Percentiles rank a stretch among this genome's conserved stretches.
Evolutionary conservation across 108 stramenopile genomes (phyloP).

Genomic region (Nannochloropsis salina): DNA sequence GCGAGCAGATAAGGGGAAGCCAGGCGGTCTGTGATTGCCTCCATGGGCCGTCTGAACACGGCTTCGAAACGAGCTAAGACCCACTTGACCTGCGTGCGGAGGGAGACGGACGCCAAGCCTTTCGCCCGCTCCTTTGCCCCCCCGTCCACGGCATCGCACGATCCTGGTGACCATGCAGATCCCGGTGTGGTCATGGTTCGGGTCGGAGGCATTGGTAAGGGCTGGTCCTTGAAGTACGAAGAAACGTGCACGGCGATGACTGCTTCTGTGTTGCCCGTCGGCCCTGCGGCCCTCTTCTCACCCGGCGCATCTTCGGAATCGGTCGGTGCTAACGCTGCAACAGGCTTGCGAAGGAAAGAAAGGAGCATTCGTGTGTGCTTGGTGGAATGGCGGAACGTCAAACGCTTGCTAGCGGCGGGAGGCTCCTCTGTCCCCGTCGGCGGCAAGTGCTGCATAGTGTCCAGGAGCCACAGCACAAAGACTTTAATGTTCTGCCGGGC

Average conservation of each 20-base stretch:
- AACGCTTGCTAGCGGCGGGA: neutral
- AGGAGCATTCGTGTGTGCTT: conserved; percentile 11
- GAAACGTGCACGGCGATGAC: neutral
- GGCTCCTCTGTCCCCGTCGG: neutral
- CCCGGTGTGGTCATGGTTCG: neutral
- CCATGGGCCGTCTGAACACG: neutral
- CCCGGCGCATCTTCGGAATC: neutral
- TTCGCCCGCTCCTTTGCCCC: neutral
- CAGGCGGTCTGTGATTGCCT: neutral
- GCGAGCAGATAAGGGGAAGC: neutral
- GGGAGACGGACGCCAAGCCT: conserved; percentile 1
- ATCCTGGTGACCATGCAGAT: too few relatives aligned
- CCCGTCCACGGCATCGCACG: neutral
- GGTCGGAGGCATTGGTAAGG: neutral
- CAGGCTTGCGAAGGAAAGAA: neutral
- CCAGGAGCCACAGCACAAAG: neutral
- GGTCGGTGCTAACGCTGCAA: neutral
- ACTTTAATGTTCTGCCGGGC: neutral
- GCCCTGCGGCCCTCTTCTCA: neutral
- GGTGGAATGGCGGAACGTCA: neutral
- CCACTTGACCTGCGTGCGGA: neutral
- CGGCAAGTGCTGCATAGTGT: neutral
- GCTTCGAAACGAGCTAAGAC: neutral
- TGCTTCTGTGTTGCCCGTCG: neutral
- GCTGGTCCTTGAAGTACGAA: neutral